Evolutionary conservation across 1,284 basidiomycete species (phyloP), one percentile per base, ranked within the genome.

Genomic region (Trametes sp.): DNA sequence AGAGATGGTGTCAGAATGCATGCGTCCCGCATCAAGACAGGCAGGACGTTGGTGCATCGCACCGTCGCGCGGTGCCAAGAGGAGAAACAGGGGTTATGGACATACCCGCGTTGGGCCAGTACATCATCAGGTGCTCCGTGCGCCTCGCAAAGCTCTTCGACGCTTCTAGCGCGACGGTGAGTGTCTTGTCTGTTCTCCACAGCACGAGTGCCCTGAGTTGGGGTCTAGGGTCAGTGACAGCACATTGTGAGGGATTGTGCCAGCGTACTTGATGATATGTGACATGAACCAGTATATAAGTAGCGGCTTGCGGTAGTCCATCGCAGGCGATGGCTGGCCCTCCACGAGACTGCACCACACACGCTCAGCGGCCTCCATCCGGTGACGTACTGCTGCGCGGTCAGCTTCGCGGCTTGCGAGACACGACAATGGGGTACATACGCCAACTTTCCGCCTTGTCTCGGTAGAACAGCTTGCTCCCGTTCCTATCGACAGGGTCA

Each of bases 281-380:
- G 83, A 83, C 87, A 90, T 89, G 69, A 91, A 90, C 89, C 89
- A 92, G 73, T 88, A 89, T 33, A 87, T 80, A 70, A 87, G 89
- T 73, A 88, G 88, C 6, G 89, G 89, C 52, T 89, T 77, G 21
- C 54, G 46, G 54, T 55, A 63, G 36, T 62, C 59, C 24, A 46
- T 54, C 16, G 57, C 49, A 10, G 49, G 52, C 6, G 45, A 51
- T 3, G 38, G 49, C 14, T 53, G 26, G 2, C 56, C 61, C 10
- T 54, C 21, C 4, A 61, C 23, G 38, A 63, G 57, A 14, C 26
- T 44, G 9, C 46, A 35, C 59, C 64, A 60, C 31, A 66, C 55
- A 33, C 51, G 54, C 23, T 61, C 44, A 0, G 64, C 61, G 11
- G 60, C 46, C 19, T 57, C 45, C 38, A 65, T 55, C 35, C 62